Evolutionary conservation across 2,329 filamentous ascomycete genomes (phyloP).

Genomic region (Dendrostoma leiphaemia): DNA sequence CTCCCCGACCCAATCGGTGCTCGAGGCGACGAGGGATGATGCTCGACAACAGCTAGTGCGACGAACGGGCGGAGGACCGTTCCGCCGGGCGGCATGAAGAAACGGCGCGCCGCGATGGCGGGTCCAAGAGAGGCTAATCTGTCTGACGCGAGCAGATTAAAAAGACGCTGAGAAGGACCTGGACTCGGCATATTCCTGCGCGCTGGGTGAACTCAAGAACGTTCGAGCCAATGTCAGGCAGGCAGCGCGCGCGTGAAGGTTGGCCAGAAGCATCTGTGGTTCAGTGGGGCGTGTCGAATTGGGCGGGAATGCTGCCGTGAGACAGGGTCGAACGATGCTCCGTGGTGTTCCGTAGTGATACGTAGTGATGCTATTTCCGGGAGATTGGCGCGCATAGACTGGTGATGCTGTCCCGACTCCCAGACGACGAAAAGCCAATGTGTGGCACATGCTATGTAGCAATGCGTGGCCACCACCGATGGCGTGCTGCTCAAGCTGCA

Average conservation of each 20-base stretch:
- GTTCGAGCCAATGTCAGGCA: too few relatives aligned
- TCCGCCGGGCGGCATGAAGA: not conserved
- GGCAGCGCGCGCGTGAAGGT: not conserved
- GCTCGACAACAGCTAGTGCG: slow-evolving; percentile 2
- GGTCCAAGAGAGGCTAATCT: not conserved
- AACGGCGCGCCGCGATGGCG: not conserved
- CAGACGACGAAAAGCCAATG: not conserved
- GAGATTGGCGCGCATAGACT: not conserved
- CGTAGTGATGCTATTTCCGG: not conserved
- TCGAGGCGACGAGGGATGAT: slow-evolving; percentile 1
- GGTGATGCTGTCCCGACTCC: not conserved
- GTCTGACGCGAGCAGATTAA: slow-evolving; percentile 5
- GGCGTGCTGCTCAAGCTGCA: slow-evolving; percentile 2
- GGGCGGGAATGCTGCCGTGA: not conserved
- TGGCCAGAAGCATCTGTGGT: not conserved
- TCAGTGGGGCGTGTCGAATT: not conserved
- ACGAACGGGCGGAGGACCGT: not conserved
- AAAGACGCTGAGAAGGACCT: not conserved
- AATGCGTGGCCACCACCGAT: not conserved
- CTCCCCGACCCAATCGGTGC: not conserved
- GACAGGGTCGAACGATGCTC: not conserved
- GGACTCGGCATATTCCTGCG: too few relatives aligned
- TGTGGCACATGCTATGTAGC: too few relatives aligned
- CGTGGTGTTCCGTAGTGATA: too few relatives aligned
- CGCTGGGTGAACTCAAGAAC: too few relatives aligned